Evolutionary conservation across 306 rosid species (phyloP), one percentile per base, ranked within the genome.

Genomic region (Acacia melanoxylon): DNA sequence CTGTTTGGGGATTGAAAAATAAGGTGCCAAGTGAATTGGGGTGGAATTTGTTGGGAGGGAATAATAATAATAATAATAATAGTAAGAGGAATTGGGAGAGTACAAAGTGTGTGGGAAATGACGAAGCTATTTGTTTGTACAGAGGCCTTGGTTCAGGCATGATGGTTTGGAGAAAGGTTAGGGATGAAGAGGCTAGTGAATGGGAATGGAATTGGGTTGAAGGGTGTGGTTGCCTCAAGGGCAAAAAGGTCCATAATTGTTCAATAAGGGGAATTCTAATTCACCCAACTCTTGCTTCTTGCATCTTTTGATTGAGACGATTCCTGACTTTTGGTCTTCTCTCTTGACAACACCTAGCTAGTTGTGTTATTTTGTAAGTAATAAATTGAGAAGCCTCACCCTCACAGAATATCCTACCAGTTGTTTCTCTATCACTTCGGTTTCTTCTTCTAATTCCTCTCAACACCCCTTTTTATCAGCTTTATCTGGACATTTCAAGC

Each of bases 121-220:
- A 86, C 17, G 86, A 74, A 81, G 80, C 27, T 74, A 65, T 90
- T 76, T 89, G 79, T 80, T 86, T 94, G 89, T 90, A 90, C 41
- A 88, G 85, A 40, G 91, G 88, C 4, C 82, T 94, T 35, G 86
- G 88, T 44, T 75, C 66, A 51, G 97, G 97, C 73, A 89, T 92
- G 97, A 84, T 90, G 19, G 76, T 86, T 77, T 88, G 95, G 82
- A 88, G 78, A 80, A 76, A 56, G 29, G 70, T 54, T 46, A 66
- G 73, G 10, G 87, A 74, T 22, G 37, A 73, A 24, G 9, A 6
- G 10, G 24, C 27, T 46, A 70, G 85, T 14, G 70, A 37, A 16
- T 84, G 92, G 94, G 91, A 82, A 22, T 94, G 98, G 95, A 12
- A 62, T 88, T 89, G 98, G 97, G 76, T 88, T 76, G 90, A 90